These are phyloP conservation scores for Cutaneotrichosporon sp. DNA, from an alignment of 1,284 basidiomycete genomes.

Conservation along the genomic window DNA sequence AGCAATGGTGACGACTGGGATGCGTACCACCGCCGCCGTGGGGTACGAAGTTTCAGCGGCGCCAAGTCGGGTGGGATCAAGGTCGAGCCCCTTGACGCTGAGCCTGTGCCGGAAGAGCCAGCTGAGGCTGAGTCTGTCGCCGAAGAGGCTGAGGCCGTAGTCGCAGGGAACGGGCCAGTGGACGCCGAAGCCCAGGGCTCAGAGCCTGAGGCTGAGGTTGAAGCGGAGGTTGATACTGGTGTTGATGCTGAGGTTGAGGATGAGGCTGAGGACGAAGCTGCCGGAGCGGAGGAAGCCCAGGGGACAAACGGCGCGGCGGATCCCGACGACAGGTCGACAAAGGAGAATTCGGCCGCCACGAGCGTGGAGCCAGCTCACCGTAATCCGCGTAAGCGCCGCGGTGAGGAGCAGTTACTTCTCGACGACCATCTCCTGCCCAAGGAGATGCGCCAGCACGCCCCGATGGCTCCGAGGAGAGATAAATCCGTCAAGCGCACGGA, in stretches of 20 bases:
- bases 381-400: slow-evolving; percentile 29
- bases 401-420: slow-evolving; percentile 38
- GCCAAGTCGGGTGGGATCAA: slow-evolving; percentile 15
- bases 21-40: slow-evolving; percentile 28
- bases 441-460: slow-evolving; percentile 28
- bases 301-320: slow-evolving; percentile 1
- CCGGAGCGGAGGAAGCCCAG: slow-evolving; percentile 5
- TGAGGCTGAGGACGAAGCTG: background rate
- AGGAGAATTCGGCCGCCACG: slow-evolving; percentile 10
- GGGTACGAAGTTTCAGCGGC: slow-evolving; percentile 26
- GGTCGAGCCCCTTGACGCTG: slow-evolving; percentile 43
- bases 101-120: background rate
- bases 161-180: background rate
- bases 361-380: slow-evolving; percentile 3
- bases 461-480: slow-evolving; percentile 11
- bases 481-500: slow-evolving; percentile 11
- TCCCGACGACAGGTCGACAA: background rate
- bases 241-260: no score
- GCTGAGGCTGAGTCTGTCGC: slow-evolving; percentile 18
- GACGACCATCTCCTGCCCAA: slow-evolving; percentile 42
- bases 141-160: background rate
- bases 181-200: slow-evolving; percentile 16
- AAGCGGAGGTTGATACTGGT: background rate
- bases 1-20: slow-evolving; percentile 27
- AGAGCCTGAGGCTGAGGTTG: background rate